A percentile compares a stretch with the other conserved stretches of the same genome.
Evolutionary conservation across 73 alveolate species (phyloP).

Genomic region (Paramecium biaurelia): DNA sequence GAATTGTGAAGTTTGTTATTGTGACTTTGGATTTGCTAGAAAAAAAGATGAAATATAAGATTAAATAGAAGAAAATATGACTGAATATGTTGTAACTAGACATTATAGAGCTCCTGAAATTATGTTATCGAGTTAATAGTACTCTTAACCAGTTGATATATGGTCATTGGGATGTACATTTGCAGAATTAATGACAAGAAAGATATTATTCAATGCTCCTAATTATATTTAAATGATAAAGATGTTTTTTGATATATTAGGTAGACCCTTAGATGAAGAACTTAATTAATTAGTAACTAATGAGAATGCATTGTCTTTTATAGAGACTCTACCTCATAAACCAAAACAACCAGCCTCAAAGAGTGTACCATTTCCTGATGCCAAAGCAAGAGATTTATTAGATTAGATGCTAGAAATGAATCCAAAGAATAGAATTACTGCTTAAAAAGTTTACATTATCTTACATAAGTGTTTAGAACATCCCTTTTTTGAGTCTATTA

Average conservation of each 20-base stretch:
- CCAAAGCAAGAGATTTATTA: slow-evolving; percentile 21
- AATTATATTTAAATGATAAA: slow-evolving; percentile 71
- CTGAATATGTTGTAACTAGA: slow-evolving; percentile 80
- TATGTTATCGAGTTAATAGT: slow-evolving; percentile 65
- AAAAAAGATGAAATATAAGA: slow-evolving; percentile 34
- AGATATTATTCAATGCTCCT: slow-evolving; percentile 70
- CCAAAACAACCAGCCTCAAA: slow-evolving; percentile 3
- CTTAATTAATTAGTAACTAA: slow-evolving; percentile 27
- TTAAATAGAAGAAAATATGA: slow-evolving; percentile 42
- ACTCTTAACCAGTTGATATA: slow-evolving; percentile 73
- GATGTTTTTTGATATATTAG: slow-evolving; percentile 62
- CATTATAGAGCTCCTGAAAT: slow-evolving; percentile 86
- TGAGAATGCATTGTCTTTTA: slow-evolving; percentile 38
- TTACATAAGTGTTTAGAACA: slow-evolving; percentile 49
- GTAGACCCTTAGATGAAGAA: slow-evolving; percentile 50
- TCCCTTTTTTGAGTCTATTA: slow-evolving; percentile 39
- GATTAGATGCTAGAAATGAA: slow-evolving; percentile 59
- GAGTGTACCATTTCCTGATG: slow-evolving; percentile 34
- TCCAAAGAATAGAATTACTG: slow-evolving; percentile 57
- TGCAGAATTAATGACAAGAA: slow-evolving; percentile 74
- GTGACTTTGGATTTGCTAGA: slow-evolving; percentile 88
- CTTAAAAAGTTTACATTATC: slow-evolving; percentile 47
- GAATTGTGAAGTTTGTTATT: slow-evolving; percentile 75
- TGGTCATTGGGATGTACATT: slow-evolving; percentile 84
- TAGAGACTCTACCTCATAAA: slow-evolving; percentile 50